These are phyloP conservation scores for Panaeolus cyanescens DNA, from an alignment of 768 basidiomycete species.

Conservation along the genomic window DNA sequence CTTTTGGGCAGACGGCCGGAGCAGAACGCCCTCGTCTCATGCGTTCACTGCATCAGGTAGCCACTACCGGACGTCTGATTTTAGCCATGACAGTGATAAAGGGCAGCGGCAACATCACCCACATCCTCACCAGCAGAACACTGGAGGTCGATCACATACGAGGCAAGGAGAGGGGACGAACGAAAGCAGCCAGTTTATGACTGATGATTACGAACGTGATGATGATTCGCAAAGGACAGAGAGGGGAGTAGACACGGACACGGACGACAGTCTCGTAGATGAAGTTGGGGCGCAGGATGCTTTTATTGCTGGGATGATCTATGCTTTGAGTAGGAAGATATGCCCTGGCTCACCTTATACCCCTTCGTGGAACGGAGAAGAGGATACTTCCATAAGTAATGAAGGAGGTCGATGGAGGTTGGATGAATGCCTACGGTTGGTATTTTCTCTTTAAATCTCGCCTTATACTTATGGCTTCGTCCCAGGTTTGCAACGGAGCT, in stretches of 20 bases:
- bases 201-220: conserved; percentile 41
- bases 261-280: conserved; percentile 53
- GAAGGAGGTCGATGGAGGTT: conserved; percentile 68
- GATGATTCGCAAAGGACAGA: conserved; percentile 64
- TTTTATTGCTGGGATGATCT: conserved; percentile 89
- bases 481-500: conserved; percentile 82
- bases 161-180: conserved; percentile 27
- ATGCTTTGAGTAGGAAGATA: conserved; percentile 69
- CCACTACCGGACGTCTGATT: conserved; percentile 29
- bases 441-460: neutral
- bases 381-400: conserved; percentile 34
- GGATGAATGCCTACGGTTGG: conserved; percentile 79
- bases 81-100: conserved; percentile 26
- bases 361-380: conserved; percentile 48
- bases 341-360: conserved; percentile 80
- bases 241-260: conserved; percentile 39
- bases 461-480: neutral
- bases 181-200: conserved; percentile 30
- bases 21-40: conserved; percentile 56
- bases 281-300: conserved; percentile 82
- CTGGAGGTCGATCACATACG: conserved; percentile 18
- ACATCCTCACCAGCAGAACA: conserved; percentile 14
- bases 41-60: conserved; percentile 47
- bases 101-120: conserved; percentile 16
- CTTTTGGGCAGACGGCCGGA: conserved; percentile 69